Evolutionary conservation across 495 filamentous ascomycete species (phyloP).

Genomic region (Cudoniella acicularis): DNA sequence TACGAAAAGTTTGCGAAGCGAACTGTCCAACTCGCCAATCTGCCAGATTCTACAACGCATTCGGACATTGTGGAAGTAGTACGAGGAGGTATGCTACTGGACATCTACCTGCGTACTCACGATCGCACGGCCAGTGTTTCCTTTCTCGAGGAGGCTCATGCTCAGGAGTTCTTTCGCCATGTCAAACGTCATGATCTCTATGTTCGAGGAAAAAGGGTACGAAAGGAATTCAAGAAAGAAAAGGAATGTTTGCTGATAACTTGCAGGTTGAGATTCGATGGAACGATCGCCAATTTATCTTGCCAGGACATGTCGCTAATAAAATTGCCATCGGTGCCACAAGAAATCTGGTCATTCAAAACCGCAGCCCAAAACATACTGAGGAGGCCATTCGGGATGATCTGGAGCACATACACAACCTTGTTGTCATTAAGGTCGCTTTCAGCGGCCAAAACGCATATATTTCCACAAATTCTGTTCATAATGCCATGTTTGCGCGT

Average conservation of each 20-base stretch:
- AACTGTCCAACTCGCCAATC: constrained; percentile 59
- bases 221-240: constrained; percentile 22
- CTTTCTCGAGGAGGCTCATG: constrained; percentile 62
- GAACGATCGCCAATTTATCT: constrained; percentile 69
- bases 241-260: constrained; percentile 13
- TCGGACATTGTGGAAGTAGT: constrained; percentile 62
- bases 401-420: constrained; percentile 78
- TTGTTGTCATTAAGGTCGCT: constrained; percentile 64
- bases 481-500: constrained; percentile 69
- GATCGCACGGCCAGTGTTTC: constrained; percentile 65
- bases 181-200: constrained; percentile 65
- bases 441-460: constrained; percentile 55
- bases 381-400: constrained; percentile 65
- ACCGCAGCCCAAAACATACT: constrained; percentile 54
- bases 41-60: constrained; percentile 62
- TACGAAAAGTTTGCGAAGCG: constrained; percentile 46
- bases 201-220: constrained; percentile 64
- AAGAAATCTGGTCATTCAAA: constrained; percentile 68
- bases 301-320: constrained; percentile 61
- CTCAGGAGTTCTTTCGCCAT: constrained; percentile 60
- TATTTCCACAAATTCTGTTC: constrained; percentile 74
- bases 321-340: constrained; percentile 71
- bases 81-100: constrained; percentile 65
- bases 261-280: constrained; percentile 65
- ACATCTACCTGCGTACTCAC: constrained; percentile 60